These are phyloP conservation scores for Plectosphaerella sp. DNA, from an alignment of 2,329 filamentous ascomycete species.

Conservation along the genomic window DNA sequence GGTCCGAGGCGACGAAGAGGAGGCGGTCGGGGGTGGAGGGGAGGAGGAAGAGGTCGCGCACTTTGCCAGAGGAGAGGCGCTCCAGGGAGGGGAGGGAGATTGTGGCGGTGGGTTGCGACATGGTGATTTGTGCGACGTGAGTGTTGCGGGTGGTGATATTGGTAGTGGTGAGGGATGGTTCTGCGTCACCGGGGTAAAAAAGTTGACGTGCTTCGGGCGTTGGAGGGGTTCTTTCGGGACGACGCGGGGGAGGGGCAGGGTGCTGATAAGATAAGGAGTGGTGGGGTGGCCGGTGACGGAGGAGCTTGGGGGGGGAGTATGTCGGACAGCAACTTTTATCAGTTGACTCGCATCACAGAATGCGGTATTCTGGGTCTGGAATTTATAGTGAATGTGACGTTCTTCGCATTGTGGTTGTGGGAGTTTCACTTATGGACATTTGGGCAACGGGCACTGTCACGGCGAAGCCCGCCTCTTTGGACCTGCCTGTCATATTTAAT, in stretches of 20 bases:
- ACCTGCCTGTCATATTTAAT: too few species aligned
- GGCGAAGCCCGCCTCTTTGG: too few species aligned
- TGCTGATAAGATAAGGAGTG: not conserved
- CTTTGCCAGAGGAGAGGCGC: constrained; percentile 51
- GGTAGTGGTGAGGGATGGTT: not conserved
- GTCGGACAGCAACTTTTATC: too few species aligned
- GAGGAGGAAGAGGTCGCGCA: constrained; percentile 75
- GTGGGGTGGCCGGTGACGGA: too few species aligned
- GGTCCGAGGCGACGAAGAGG: constrained; percentile 81
- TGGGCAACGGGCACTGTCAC: too few species aligned
- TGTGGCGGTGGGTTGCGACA: constrained; percentile 13
- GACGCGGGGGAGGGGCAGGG: not conserved
- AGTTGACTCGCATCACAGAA: too few species aligned
- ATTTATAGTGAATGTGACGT: too few species aligned
- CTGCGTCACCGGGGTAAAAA: not conserved
- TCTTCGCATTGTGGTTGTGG: too few species aligned
- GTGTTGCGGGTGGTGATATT: not conserved
- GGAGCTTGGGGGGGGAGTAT: too few species aligned
- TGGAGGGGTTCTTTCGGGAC: not conserved
- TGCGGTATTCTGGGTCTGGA: too few species aligned
- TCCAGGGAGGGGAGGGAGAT: constrained; percentile 11
- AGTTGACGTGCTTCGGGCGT: not conserved
- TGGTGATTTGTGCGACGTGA: too few species aligned
- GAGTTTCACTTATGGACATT: too few species aligned
- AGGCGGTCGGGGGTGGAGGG: constrained; percentile 56